phyloP scores from a whole-genome alignment of 345 rosid genomes.

The Salix caprea region DNA sequence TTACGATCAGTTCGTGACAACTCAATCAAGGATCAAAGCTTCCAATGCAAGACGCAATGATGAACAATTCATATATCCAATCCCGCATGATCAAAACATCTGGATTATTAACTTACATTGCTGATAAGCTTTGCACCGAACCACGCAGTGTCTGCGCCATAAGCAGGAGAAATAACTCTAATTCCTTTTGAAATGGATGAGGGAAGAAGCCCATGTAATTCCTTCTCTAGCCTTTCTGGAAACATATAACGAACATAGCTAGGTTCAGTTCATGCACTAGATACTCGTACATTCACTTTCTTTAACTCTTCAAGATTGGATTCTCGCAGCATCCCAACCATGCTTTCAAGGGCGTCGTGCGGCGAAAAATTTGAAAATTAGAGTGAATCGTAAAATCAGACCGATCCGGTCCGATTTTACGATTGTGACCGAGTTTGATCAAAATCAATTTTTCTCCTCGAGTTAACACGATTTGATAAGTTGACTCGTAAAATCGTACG shows the following conservation, averaged over 20 bases:
- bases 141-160: constrained; percentile 76
- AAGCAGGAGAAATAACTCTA: constrained; percentile 67
- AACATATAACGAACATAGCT: constrained; percentile 7
- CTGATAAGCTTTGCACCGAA: constrained; percentile 79
- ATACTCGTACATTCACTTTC: neutral
- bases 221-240: constrained; percentile 80
- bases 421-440: no score
- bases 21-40: no score
- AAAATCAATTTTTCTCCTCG: no score
- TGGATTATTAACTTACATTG: constrained; percentile 55
- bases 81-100: neutral
- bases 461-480: no score
- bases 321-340: neutral
- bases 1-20: no score
- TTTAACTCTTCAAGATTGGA: neutral
- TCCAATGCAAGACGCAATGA: no score
- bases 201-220: constrained; percentile 55
- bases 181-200: constrained; percentile 53
- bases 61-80: no score
- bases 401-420: no score
- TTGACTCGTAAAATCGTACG: no score
- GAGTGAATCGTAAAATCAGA: no score
- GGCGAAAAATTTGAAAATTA: no score
- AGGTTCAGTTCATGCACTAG: neutral
- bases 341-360: no score